phyloP scores from a whole-genome alignment of 2,329 filamentous ascomycete genomes.

The Cadophora malorum region DNA sequence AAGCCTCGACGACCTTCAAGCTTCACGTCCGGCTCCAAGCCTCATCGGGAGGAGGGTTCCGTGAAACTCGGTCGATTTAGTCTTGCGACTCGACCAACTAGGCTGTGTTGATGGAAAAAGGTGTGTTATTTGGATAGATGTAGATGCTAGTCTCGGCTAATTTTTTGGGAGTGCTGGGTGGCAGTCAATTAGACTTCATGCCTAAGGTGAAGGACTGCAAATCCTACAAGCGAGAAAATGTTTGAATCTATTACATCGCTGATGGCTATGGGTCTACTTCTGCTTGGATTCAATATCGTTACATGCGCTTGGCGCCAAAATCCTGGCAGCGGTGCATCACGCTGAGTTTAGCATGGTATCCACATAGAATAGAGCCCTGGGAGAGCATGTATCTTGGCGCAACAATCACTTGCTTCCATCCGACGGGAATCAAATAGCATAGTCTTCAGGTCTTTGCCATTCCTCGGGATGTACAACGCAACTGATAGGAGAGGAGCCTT shows the following conservation, averaged over 20 bases:
- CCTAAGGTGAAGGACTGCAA: background rate
- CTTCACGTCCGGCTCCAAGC: too few relatives aligned
- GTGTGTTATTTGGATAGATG: too few relatives aligned
- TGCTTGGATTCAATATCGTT: background rate
- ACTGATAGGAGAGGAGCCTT: background rate
- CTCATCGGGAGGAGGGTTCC: too few relatives aligned
- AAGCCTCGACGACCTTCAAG: too few relatives aligned
- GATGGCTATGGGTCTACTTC: background rate
- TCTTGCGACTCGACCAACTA: too few relatives aligned
- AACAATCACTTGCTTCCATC: slow-evolving; percentile 3
- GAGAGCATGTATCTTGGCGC: background rate
- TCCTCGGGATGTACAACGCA: background rate
- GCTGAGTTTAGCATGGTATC: background rate
- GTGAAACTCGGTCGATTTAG: too few relatives aligned
- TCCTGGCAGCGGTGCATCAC: background rate
- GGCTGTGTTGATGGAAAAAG: too few relatives aligned
- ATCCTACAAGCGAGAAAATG: slow-evolving; percentile 8
- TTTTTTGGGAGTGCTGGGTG: too few relatives aligned
- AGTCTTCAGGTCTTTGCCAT: background rate
- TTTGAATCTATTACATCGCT: background rate
- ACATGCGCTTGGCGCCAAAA: background rate
- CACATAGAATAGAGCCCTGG: too few relatives aligned
- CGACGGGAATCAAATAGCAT: background rate
- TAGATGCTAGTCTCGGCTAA: too few relatives aligned
- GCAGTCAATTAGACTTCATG: background rate